Evolutionary conservation across 345 rosid species (phyloP).

Genomic region (Chamaenerion angustifolium): DNA sequence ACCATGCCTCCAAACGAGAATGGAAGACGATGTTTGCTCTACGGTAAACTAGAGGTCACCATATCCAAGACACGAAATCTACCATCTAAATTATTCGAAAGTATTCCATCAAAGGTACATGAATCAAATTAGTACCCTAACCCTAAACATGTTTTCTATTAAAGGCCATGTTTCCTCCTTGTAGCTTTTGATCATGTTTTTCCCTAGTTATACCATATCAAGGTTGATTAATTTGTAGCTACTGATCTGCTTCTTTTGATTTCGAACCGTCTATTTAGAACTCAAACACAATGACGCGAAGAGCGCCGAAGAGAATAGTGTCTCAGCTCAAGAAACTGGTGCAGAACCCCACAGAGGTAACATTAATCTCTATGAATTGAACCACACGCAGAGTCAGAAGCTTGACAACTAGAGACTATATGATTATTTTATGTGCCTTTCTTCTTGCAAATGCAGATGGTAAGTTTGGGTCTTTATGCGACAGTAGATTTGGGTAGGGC

Average conservation of each 20-base stretch:
- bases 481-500: constrained; percentile 11
- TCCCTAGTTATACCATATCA: too few species aligned
- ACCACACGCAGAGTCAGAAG: too few species aligned
- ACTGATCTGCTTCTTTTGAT: background rate
- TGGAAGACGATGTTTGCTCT: background rate
- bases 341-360: background rate
- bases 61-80: background rate
- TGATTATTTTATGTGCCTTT: background rate
- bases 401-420: too few species aligned
- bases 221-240: too few species aligned
- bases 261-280: background rate
- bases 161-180: too few species aligned
- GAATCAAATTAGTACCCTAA: background rate
- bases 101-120: background rate
- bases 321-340: constrained; percentile 2
- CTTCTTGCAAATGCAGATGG: background rate
- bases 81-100: background rate
- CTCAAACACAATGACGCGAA: background rate
- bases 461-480: constrained; percentile 1
- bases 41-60: background rate
- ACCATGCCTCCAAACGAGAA: too few species aligned
- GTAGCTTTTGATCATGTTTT: too few species aligned
- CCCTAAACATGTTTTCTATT: too few species aligned
- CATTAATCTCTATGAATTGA: too few species aligned
- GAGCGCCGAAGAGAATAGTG: background rate